A percentile compares a stretch with the other conserved stretches of the same genome.
Conservation (phyloP, 768 basidiomycete species). For the Tylopilus sp. region DNA sequence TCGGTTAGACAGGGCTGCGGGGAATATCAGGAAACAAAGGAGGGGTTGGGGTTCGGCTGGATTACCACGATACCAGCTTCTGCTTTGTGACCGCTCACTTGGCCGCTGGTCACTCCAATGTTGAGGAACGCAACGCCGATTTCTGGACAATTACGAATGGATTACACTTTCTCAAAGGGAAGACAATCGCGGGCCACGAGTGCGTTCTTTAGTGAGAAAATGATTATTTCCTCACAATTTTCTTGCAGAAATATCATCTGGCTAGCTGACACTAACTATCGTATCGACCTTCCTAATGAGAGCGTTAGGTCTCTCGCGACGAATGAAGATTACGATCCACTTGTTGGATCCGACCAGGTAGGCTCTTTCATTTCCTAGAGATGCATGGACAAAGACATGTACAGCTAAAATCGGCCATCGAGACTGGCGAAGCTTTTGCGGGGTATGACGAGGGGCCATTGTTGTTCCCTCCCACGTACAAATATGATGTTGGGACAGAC, state of each 20-base stretch:
- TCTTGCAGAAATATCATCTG: slow-evolving; percentile 81
- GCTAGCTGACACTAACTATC: slow-evolving; percentile 95
- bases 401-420: slow-evolving; percentile 73
- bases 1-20: slow-evolving; percentile 68
- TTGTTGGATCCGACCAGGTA: slow-evolving; percentile 87
- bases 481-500: slow-evolving; percentile 80
- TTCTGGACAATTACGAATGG: slow-evolving; percentile 84
- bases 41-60: slow-evolving; percentile 89
- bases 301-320: slow-evolving; percentile 67
- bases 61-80: slow-evolving; percentile 86
- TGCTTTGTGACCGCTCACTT: slow-evolving; percentile 97
- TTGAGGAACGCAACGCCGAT: slow-evolving; percentile 89
- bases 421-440: slow-evolving; percentile 66
- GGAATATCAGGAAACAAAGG: slow-evolving; percentile 99
- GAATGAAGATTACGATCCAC: slow-evolving; percentile 62
- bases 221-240: slow-evolving; percentile 3
- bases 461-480: slow-evolving; percentile 93
- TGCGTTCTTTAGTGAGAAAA: slow-evolving; percentile 37
- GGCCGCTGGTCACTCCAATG: slow-evolving; percentile 90
- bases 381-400: neutral
- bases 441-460: slow-evolving; percentile 89
- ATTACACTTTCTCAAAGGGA: slow-evolving; percentile 86
- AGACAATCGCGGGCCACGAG: slow-evolving; percentile 88
- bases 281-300: slow-evolving; percentile 83
- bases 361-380: slow-evolving; percentile 9